Conservation (phyloP, 805 yeast genomes). For the Zygoascus biomembranicola region DNA sequence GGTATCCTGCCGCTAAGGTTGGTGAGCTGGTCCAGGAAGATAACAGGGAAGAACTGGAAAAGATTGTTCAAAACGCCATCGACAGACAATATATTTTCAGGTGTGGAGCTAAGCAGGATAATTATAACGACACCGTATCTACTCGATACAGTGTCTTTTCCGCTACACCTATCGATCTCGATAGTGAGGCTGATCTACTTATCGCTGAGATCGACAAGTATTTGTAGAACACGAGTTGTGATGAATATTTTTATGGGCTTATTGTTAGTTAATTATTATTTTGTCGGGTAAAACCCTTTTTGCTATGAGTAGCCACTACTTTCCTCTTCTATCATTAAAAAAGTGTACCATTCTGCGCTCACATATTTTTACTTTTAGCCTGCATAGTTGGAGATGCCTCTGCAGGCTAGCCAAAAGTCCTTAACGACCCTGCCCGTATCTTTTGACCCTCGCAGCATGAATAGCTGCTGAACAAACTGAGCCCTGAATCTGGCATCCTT, state of each 20-base stretch:
- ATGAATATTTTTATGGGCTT: constrained; percentile 3
- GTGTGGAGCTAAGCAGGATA: constrained; percentile 74
- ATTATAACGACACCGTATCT: constrained; percentile 64
- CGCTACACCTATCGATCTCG: constrained; percentile 28
- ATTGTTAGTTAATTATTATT: background rate
- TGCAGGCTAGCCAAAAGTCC: constrained; percentile 28
- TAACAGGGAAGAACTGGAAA: constrained; percentile 38
- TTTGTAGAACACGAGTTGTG: background rate
- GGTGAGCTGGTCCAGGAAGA: constrained; percentile 25
- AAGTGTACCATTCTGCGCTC: too few relatives aligned
- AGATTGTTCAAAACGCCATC: constrained; percentile 40
- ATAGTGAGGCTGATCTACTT: constrained; percentile 21
- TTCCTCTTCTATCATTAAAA: too few relatives aligned
- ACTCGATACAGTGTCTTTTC: constrained; percentile 64
- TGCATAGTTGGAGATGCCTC: constrained; percentile 24
- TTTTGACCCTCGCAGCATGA: constrained; percentile 25
- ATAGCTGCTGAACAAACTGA: constrained; percentile 23
- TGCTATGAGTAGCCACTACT: too few relatives aligned
- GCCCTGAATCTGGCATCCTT: constrained; percentile 8
- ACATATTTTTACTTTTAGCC: background rate
- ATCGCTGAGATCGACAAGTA: constrained; percentile 11
- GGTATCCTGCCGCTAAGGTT: constrained; percentile 60
- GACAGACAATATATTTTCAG: constrained; percentile 70
- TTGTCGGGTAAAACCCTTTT: background rate
- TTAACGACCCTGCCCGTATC: constrained; percentile 22